Percentiles rank a stretch among this genome's conserved stretches.
Conservation (phyloP, 345 rosid species). For the Cochlearia excelsa region DNA sequence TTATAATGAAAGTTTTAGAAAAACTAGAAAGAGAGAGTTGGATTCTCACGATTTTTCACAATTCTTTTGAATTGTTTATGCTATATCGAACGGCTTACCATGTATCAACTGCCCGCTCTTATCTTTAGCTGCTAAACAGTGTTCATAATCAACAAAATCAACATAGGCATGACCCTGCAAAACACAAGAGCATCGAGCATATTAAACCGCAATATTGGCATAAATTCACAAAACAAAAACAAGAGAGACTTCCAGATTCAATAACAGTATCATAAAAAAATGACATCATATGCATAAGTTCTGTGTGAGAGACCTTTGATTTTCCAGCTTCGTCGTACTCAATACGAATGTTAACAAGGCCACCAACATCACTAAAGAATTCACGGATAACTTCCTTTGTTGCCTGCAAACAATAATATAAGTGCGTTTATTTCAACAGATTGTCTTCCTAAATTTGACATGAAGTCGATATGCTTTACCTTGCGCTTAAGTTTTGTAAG, state of each 20-base stretch:
- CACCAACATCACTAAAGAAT: constrained; percentile 75
- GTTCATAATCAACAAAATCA: constrained; percentile 73
- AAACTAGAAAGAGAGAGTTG: too few relatives aligned
- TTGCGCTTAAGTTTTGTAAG: constrained; percentile 60
- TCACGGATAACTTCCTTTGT: constrained; percentile 54
- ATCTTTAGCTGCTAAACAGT: constrained; percentile 66
- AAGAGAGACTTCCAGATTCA: constrained; percentile 1
- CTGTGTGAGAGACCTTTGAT: constrained; percentile 66
- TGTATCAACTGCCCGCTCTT: constrained; percentile 69
- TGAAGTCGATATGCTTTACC: constrained; percentile 38
- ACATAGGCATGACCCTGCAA: constrained; percentile 84
- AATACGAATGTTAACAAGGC: constrained; percentile 67
- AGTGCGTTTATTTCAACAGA: background rate
- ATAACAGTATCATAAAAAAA: constrained; percentile 10
- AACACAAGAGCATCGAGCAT: constrained; percentile 8
- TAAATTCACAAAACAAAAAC: constrained; percentile 6
- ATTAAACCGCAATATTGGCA: constrained; percentile 15
- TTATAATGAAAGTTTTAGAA: too few relatives aligned
- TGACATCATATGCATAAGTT: constrained; percentile 14
- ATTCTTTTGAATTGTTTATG: constrained; percentile 71
- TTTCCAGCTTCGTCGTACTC: constrained; percentile 74
- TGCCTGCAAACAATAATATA: constrained; percentile 47
- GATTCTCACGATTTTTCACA: constrained; percentile 35
- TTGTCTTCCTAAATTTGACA: background rate
- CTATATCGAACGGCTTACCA: constrained; percentile 73